Conservation (phyloP, 2,329 filamentous ascomycete species). For the Arachnomyces sp. region DNA sequence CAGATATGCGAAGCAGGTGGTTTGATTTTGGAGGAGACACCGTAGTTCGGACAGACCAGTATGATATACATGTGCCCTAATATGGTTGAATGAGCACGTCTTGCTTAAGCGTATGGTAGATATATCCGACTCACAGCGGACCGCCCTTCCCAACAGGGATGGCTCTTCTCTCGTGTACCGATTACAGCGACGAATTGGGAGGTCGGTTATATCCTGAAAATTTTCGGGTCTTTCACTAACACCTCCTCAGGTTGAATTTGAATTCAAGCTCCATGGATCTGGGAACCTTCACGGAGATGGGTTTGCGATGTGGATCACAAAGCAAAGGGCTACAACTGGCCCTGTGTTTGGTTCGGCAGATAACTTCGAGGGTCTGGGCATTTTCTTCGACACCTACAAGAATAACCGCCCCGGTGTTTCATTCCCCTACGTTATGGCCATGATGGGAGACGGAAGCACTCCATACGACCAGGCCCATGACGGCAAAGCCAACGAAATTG, state of each 20-base stretch:
- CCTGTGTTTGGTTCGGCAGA: constrained; percentile 83
- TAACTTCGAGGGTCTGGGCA: constrained; percentile 83
- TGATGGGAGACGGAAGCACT: constrained; percentile 87
- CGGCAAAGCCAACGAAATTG: constrained; percentile 85
- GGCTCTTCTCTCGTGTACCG: constrained; percentile 88
- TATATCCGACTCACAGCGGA: constrained; percentile 92
- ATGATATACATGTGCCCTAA: constrained; percentile 9
- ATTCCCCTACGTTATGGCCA: constrained; percentile 98
- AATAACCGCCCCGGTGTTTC: constrained; percentile 94
- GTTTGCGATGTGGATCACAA: constrained; percentile 96
- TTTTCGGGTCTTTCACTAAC: not conserved
- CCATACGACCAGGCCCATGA: constrained; percentile 89
- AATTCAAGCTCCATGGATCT: constrained; percentile 87
- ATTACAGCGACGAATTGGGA: constrained; percentile 98
- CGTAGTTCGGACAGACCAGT: constrained; percentile 65
- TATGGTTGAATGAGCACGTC: constrained; percentile 1
- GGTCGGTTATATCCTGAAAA: constrained; percentile 32
- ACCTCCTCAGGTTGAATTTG: constrained; percentile 65
- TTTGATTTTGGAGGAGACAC: constrained; percentile 98
- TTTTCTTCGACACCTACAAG: constrained; percentile 99
- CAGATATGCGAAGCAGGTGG: constrained; percentile 96
- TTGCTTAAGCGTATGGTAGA: constrained; percentile 38
- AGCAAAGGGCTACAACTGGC: constrained; percentile 73
- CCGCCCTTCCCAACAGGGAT: constrained; percentile 81
- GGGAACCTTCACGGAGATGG: constrained; percentile 91